Evolutionary conservation across 805 yeast genomes (phyloP), one percentile per base, ranked within the genome.

Genomic region (Blastobotrys terrestris): DNA sequence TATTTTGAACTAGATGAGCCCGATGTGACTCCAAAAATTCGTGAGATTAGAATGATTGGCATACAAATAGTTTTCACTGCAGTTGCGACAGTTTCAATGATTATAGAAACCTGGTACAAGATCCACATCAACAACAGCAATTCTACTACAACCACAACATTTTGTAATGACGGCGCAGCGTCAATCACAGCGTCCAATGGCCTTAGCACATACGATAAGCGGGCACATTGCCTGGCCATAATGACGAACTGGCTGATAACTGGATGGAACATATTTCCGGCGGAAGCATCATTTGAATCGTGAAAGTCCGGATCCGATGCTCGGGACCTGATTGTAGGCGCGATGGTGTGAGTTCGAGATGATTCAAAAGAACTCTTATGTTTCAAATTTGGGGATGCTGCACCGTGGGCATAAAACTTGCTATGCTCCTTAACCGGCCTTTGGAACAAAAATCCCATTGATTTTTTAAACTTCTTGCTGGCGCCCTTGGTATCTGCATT

Each of bases 171-270:
- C 1, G 67, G 67, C 19, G 55, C 56, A 3, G 53, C 47, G 39
- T 61, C 67, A 2, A 60, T 62, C 13, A 64, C 57, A 0, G 61
- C 58, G 47, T 64, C 67, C 18, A 64, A 53, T 2, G 67, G 67
- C 11, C 57, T 44, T 35, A 64, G 58, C 5, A 64, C 43, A n/a
- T 59, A 49, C 11, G 66, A 58, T 22, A 53, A 13, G 1, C 63
- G 54, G 1, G 62, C 60, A 16, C 62, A 49, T n/a, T 46, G 48
- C 21, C 65, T 54, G 50, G 55, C 54, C 22, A 44, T 19, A 15
- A 53, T 53, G 31, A 60, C 62, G 40, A 59, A 53, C 11, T 39
- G 41, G 31, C 58, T 51, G 18, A 53, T 45, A 26, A 57, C 42
- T 2, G 61, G 58, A 19, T 48, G 52, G 5, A 45, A 11, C 5